Base-by-base conservation (phyloP, 805 yeast species). In the Yamadazyma ubonensis region DNA sequence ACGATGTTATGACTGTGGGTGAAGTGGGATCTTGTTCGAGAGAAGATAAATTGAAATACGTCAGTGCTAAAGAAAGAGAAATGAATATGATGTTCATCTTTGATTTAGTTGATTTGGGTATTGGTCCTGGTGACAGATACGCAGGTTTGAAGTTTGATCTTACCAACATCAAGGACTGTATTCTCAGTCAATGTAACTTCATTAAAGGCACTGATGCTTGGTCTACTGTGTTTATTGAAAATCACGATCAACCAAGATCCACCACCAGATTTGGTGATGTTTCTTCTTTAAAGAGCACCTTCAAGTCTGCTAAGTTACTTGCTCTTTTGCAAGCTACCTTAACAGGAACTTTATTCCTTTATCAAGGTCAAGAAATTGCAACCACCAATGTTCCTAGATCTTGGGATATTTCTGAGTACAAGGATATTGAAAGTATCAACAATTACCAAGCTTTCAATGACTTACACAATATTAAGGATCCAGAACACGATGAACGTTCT, bases 291-390 rank as follows among this genome's bases (percentile, higher is more conserved):
- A 53, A 59, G 33, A 55, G 42, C 45, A 55, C 70, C 29, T 60
- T 51, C 37, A 52, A 57, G 37, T 65, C 76, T 20, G 76, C 78
- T 20, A 78, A 78, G 57, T 55, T 76, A 52, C 52, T 78, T 45
- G 65, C 78, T 12, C 45, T 71, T 33, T 54, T 78, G 52, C 68
- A 71, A 45, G 40, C 65, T 9, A 51, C 78, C 10, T 63, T 76
- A 47, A 70, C 77, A 20, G 82, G 83, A 35, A 76, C 83, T 10
- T 55, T 75, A 39, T 78, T 65, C 57, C 58, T 78, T 28, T 78
- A 76, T 57, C 82, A 78, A 57, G 83, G 83, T 37, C 83, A 78
- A 54, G 83, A 78, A 50, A 60, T 78, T 44, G 83, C 79, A 23
- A 73, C 71, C 74, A 67, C 68, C 38, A 78, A 78, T 52, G 56